phyloP scores from a whole-genome alignment of 768 basidiomycete species.

The Hypholoma sublateritium region DNA sequence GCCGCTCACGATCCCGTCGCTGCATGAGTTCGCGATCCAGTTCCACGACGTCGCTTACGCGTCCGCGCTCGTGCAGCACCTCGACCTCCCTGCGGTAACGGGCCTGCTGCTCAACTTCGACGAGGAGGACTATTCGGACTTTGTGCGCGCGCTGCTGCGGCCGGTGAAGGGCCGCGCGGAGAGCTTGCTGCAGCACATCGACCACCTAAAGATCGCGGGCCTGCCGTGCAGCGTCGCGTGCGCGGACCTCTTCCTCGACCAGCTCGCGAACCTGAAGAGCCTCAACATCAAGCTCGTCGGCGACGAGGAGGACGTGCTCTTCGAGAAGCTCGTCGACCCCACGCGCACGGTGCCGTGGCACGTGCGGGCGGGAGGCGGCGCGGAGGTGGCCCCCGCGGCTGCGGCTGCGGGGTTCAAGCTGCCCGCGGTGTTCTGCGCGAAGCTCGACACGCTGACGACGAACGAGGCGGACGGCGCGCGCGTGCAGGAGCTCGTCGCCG shows the following conservation, averaged over 20 bases:
- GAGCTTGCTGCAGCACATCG: conserved; percentile 48
- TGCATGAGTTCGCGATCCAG: conserved; percentile 37
- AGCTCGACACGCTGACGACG: conserved; percentile 47
- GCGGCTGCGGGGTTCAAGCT: background rate
- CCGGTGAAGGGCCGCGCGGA: conserved; percentile 38
- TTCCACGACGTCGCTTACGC: conserved; percentile 41
- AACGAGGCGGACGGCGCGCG: conserved; percentile 38
- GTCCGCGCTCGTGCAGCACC: conserved; percentile 34
- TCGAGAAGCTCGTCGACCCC: conserved; percentile 24
- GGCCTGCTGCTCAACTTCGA: conserved; percentile 58
- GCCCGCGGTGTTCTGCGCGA: conserved; percentile 43
- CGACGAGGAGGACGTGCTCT: conserved; percentile 30
- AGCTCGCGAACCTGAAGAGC: conserved; percentile 45
- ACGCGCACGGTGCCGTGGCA: background rate
- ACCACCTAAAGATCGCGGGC: conserved; percentile 51
- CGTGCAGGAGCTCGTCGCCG: conserved; percentile 46
- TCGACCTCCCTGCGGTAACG: conserved; percentile 39
- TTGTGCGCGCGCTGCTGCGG: conserved; percentile 43
- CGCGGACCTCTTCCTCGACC: conserved; percentile 39
- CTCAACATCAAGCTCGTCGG: conserved; percentile 36
- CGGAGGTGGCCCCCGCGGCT: background rate
- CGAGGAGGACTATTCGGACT: conserved; percentile 49
- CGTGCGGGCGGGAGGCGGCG: background rate
- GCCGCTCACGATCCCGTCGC: conserved; percentile 37
- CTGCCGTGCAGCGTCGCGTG: conserved; percentile 40